phyloP scores from a whole-genome alignment of 352 stramenopile genomes.

The Elongisporangium anandrum region DNA sequence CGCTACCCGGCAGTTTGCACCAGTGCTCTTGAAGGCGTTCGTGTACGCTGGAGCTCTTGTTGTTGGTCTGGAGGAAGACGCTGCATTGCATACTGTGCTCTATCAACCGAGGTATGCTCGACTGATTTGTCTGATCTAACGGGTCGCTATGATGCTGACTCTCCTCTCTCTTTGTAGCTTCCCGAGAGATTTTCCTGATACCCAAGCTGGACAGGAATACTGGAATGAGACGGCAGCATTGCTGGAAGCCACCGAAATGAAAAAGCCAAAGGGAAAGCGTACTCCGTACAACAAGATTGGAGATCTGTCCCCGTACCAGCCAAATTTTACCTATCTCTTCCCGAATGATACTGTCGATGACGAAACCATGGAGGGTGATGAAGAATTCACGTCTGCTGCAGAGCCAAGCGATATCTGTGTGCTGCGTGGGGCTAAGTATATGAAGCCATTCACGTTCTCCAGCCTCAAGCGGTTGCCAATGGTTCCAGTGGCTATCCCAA shows the following conservation, averaged over 20 bases:
- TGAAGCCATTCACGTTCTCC: conserved; percentile 70
- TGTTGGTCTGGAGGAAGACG: conserved; percentile 67
- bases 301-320: conserved; percentile 55
- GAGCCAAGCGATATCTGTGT: conserved; percentile 50
- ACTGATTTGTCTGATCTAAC: not conserved
- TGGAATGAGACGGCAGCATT: conserved; percentile 33
- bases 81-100: conserved; percentile 50
- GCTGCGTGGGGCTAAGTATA: conserved; percentile 56
- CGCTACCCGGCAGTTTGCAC: conserved; percentile 30
- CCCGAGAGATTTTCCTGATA: conserved; percentile 75
- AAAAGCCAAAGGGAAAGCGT: conserved; percentile 70
- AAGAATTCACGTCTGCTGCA: too few relatives aligned
- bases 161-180: conserved; percentile 37
- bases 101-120: conserved; percentile 31
- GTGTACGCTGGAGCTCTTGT: conserved; percentile 66
- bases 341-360: not conserved
- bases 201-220: conserved; percentile 41
- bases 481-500: conserved; percentile 59
- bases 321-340: conserved; percentile 55
- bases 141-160: not conserved
- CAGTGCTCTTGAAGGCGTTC: conserved; percentile 49
- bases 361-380: conserved; percentile 7
- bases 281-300: conserved; percentile 57
- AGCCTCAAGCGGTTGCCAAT: conserved; percentile 6
- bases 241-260: conserved; percentile 19